These are phyloP conservation scores for Clitopilus passeckerianus DNA, from an alignment of 768 basidiomycete species.

Conservation along the genomic window DNA sequence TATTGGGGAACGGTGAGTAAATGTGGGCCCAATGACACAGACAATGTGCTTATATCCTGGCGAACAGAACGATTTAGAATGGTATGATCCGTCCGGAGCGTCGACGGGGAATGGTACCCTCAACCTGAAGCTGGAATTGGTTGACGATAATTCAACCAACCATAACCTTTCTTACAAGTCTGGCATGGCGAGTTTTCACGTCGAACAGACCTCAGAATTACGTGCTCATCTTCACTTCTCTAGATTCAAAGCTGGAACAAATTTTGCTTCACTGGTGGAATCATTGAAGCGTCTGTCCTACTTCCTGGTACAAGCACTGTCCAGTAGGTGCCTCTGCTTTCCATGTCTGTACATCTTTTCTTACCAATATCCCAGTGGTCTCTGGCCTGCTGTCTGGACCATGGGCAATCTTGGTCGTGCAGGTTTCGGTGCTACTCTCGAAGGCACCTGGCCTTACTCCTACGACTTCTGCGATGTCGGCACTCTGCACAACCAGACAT, in stretches of 20 bases:
- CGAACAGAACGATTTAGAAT: conserved; percentile 58
- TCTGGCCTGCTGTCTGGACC: conserved; percentile 41
- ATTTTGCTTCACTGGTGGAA: conserved; percentile 79
- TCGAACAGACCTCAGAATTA: not conserved
- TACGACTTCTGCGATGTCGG: conserved; percentile 79
- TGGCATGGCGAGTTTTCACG: conserved; percentile 30
- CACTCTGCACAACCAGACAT: conserved; percentile 72
- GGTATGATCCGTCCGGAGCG: conserved; percentile 68
- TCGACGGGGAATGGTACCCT: conserved; percentile 70
- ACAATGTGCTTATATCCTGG: not conserved
- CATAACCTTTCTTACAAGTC: conserved; percentile 70
- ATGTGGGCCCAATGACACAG: conserved; percentile 5
- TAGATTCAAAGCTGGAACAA: conserved; percentile 39
- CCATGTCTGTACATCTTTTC: not conserved
- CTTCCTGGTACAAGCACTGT: conserved; percentile 26
- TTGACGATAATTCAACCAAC: conserved; percentile 32
- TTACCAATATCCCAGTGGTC: conserved; percentile 18
- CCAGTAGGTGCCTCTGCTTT: conserved; percentile 19
- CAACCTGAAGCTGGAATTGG: conserved; percentile 59
- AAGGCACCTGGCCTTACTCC: conserved; percentile 70
- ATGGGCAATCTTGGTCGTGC: conserved; percentile 64
- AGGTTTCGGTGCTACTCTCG: conserved; percentile 65
- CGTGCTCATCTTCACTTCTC: not conserved
- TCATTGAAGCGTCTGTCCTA: conserved; percentile 44
- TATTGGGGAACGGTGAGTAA: conserved; percentile 60